A percentile compares a stretch with the other conserved stretches of the same genome.
phyloP scores from a whole-genome alignment of 2,329 filamentous ascomycete species.

The Xylaria sp. region DNA sequence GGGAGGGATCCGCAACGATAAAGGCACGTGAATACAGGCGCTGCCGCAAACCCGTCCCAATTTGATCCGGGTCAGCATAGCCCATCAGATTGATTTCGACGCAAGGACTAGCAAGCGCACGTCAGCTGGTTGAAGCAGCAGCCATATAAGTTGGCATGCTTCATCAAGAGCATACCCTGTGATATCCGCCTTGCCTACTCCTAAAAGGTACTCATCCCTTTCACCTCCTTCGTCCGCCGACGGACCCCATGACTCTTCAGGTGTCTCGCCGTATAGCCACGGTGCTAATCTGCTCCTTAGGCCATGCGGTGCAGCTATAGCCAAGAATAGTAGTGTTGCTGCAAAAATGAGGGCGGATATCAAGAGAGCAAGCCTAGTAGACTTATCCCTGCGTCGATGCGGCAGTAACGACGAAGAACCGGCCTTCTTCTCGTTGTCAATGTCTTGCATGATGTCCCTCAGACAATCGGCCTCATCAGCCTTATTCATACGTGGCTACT shows the following conservation, averaged over 20 bases:
- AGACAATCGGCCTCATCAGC: background rate
- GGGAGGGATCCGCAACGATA: conserved; percentile 73
- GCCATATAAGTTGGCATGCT: background rate
- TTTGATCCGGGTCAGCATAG: conserved; percentile 84
- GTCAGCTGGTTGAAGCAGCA: background rate
- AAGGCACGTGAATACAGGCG: conserved; percentile 89
- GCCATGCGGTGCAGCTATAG: background rate
- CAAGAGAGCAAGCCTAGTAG: conserved; percentile 4
- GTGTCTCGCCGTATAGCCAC: conserved; percentile 4
- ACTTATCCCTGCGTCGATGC: background rate
- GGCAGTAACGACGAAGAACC: conserved; percentile 17
- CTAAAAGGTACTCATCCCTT: conserved; percentile 55
- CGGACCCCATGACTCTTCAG: conserved; percentile 6
- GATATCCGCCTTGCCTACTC: conserved; percentile 64
- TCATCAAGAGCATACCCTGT: conserved; percentile 46
- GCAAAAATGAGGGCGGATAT: conserved; percentile 1
- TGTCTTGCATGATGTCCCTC: conserved; percentile 17
- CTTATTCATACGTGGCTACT: too few species aligned
- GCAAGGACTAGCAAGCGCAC: conserved; percentile 61
- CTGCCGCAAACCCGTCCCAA: conserved; percentile 84
- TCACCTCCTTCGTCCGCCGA: conserved; percentile 26
- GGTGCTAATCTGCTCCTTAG: conserved; percentile 6
- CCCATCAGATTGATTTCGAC: conserved; percentile 92
- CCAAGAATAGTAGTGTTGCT: conserved; percentile 11
- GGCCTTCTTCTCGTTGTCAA: conserved; percentile 20